Conservation (phyloP, 495 filamentous ascomycete species). For the Acidiella bohemica region DNA sequence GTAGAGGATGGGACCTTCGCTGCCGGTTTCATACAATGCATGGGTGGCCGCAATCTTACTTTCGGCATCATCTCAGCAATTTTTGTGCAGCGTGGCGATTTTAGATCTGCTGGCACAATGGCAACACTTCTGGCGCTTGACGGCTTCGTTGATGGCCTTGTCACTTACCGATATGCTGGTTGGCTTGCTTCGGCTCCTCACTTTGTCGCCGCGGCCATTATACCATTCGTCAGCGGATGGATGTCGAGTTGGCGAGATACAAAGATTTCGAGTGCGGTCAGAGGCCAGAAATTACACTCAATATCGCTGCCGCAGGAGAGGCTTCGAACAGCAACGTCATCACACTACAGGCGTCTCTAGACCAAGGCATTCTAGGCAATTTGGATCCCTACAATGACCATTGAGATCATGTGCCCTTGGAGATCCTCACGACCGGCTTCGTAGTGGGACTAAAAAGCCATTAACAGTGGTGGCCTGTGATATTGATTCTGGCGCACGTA, state of each 20-base stretch:
- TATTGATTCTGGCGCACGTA: neutral
- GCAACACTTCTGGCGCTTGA: neutral
- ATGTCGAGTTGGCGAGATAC: neutral
- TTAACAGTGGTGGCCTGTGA: neutral
- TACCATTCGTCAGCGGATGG: neutral
- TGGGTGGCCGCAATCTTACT: constrained; percentile 1
- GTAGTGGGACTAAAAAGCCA: neutral
- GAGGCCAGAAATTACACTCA: too few species aligned
- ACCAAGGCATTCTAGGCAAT: too few species aligned
- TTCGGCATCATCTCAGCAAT: neutral
- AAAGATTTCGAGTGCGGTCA: too few species aligned
- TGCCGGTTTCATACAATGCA: neutral
- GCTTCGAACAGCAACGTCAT: too few species aligned
- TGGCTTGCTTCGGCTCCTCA: neutral
- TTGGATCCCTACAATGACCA: too few species aligned
- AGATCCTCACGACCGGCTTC: constrained; percentile 1
- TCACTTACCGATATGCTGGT: neutral
- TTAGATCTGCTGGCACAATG: neutral
- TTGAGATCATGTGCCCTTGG: too few species aligned
- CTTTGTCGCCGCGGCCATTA: neutral
- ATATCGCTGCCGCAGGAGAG: too few species aligned
- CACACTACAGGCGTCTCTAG: too few species aligned
- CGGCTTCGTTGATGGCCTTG: neutral
- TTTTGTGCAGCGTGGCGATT: neutral
- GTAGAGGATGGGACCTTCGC: neutral